Percentiles rank a stretch among this genome's conserved stretches.
Conservation (phyloP, 2,329 filamentous ascomycete genomes). For the Nothopassalora personata region DNA sequence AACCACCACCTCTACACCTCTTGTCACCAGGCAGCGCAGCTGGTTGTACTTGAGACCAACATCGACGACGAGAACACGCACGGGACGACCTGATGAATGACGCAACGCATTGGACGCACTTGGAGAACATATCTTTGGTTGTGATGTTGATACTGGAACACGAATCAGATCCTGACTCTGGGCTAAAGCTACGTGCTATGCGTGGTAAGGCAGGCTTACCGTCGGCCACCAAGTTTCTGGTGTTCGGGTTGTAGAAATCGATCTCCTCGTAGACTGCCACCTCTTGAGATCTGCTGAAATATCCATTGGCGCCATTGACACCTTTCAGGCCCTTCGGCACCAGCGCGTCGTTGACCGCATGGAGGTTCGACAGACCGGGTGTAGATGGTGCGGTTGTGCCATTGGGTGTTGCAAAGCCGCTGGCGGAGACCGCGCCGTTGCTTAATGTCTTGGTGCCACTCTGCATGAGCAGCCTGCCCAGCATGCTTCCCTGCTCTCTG, state of each 20-base stretch:
- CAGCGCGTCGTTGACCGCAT: constrained; percentile 24
- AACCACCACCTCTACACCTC: constrained; percentile 89
- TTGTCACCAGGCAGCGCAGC: constrained; percentile 81
- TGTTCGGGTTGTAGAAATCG: constrained; percentile 89
- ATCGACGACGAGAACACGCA: constrained; percentile 88
- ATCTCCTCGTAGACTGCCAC: constrained; percentile 62
- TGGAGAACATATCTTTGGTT: constrained; percentile 80
- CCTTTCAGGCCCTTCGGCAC: constrained; percentile 26
- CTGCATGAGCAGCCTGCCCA: constrained; percentile 79
- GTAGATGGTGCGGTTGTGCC: constrained; percentile 34
- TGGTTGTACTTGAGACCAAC: constrained; percentile 99
- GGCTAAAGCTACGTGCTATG: constrained; percentile 22
- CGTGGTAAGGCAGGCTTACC: constrained; percentile 55
- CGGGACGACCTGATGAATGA: constrained; percentile 79
- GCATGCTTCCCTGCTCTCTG: constrained; percentile 89
- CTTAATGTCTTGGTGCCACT: constrained; percentile 42
- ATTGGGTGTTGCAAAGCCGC: constrained; percentile 25
- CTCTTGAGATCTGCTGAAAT: constrained; percentile 30
- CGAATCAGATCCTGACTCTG: constrained; percentile 25
- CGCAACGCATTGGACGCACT: constrained; percentile 65
- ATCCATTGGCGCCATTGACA: constrained; percentile 32
- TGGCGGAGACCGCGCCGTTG: constrained; percentile 30
- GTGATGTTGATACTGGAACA: constrained; percentile 74
- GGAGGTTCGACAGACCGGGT: constrained; percentile 32
- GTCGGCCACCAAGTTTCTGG: constrained; percentile 86